Percentiles rank a stretch among this genome's conserved stretches.
phyloP scores from a whole-genome alignment of 177 flowering plant genomes.

The Telopea speciosissima region DNA sequence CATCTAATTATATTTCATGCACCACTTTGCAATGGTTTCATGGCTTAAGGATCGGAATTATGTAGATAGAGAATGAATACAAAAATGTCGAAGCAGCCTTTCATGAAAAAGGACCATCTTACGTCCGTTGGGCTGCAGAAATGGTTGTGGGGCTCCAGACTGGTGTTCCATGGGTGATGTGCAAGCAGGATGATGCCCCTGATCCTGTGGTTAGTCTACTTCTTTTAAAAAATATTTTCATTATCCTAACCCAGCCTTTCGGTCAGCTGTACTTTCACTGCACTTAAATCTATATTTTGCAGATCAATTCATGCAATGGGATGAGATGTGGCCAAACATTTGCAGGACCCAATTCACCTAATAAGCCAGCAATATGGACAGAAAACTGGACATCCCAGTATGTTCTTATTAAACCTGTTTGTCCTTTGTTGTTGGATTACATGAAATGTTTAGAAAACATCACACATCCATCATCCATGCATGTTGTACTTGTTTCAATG shows the following conservation, averaged over 20 bases:
- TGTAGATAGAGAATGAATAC: conserved; percentile 86
- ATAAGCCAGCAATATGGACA: conserved; percentile 88
- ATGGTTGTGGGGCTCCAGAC: conserved; percentile 83
- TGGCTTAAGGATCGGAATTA: not conserved
- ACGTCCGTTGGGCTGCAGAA: conserved; percentile 77
- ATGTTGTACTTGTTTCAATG: not conserved
- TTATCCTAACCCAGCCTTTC: not conserved
- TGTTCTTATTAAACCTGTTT: conserved; percentile 15
- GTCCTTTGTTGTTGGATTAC: not conserved
- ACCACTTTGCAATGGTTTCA: not conserved
- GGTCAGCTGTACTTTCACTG: not conserved
- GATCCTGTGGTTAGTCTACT: conserved; percentile 72
- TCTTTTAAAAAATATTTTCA: not conserved
- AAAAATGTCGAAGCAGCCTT: conserved; percentile 47
- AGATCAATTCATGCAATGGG: conserved; percentile 96
- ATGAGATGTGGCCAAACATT: conserved; percentile 72
- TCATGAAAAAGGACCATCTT: conserved; percentile 50
- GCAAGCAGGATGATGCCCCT: conserved; percentile 95
- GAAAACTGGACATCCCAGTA: conserved; percentile 89
- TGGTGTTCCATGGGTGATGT: conserved; percentile 97
- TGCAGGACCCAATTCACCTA: conserved; percentile 77
- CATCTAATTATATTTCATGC: not conserved
- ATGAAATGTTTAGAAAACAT: not conserved
- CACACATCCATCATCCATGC: not conserved
- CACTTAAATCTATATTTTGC: conserved; percentile 11